Base-by-base conservation (phyloP, 2,329 filamentous ascomycete species). In the Ophiosphaerella korrae region DNA sequence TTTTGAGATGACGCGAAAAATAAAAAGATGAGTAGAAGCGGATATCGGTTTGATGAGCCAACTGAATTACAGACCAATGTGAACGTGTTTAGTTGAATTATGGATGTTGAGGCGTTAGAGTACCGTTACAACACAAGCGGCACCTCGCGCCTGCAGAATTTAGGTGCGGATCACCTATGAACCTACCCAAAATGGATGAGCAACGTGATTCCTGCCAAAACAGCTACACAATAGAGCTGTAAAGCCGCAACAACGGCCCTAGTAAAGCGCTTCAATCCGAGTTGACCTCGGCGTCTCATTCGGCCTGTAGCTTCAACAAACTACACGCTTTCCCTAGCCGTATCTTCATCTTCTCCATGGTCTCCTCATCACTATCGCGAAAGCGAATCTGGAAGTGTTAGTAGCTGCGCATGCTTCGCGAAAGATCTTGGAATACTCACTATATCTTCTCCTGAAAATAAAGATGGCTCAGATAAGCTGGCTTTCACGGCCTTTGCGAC, bases 401-500 rank as follows among this genome's bases (percentile, higher is more conserved):
- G 52, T 40, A 16, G 13, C 16, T 39, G 23, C 26, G 8, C n/a
- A 18, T n/a, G 21, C n/a, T 35, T 34, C 14, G 26, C 26, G 7
- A 21, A 23, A 8, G 16, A 13, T 21, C 14, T 16, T 26, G 13
- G 11, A 31, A 31, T 11, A 43, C 68, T 48, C 79, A 93, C 89
- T 74, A 90, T 80, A 59, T 96, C 90, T 70, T 92, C 88, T 8
- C 82, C 75, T 26, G 79, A 90, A 75, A 87, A 97, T 21, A 97
- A 75, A 4, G 90, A 86, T 1, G 86, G 78, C 60, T 97, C 93
- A 1, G 90, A 89, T 42, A 91, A 76, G 66, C 91, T 96, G 8
- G 83, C 81, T 43, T 87, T 83, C 37, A 97, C 84, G 14, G 88
- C 88, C 71, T 88, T 89, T 73, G 85, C 87, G 1, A 96, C 92